A percentile compares a stretch with the other conserved stretches of the same genome.
phyloP scores from a whole-genome alignment of 371 early-diverging fungal genomes.

The Mucor racemosus region DNA sequence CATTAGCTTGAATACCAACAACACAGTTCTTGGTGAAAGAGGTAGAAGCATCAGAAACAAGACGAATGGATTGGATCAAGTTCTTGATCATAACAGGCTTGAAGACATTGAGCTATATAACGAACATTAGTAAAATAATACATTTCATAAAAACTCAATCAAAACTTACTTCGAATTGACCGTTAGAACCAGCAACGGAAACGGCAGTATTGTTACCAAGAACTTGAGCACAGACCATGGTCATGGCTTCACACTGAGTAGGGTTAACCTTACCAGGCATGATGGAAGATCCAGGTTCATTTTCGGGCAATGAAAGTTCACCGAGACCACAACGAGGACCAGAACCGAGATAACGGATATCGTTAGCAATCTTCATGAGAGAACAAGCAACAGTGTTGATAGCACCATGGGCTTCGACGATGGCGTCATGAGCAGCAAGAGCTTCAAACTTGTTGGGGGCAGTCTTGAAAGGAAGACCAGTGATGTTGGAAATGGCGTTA shows the following conservation, averaged over 20 bases:
- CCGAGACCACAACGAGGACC: slow-evolving; percentile 93
- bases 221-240: slow-evolving; percentile 92
- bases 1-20: slow-evolving; percentile 81
- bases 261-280: slow-evolving; percentile 96
- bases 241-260: slow-evolving; percentile 93
- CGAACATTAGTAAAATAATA: background rate
- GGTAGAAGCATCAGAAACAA: slow-evolving; percentile 75
- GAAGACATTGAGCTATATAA: slow-evolving; percentile 80
- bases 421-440: slow-evolving; percentile 88
- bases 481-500: slow-evolving; percentile 69
- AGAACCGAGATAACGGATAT: slow-evolving; percentile 86
- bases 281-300: slow-evolving; percentile 92
- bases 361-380: slow-evolving; percentile 91
- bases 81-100: slow-evolving; percentile 92
- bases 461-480: slow-evolving; percentile 77
- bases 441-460: slow-evolving; percentile 95
- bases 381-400: slow-evolving; percentile 86
- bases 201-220: slow-evolving; percentile 88
- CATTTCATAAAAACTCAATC: background rate
- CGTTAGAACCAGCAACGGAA: slow-evolving; percentile 82
- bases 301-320: slow-evolving; percentile 85
- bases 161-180: slow-evolving; percentile 79
- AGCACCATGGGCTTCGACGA: slow-evolving; percentile 87
- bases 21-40: slow-evolving; percentile 90
- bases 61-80: slow-evolving; percentile 78